Percentiles rank a stretch among this genome's conserved stretches.
phyloP scores from a whole-genome alignment of 352 stramenopile genomes.

The Phytopythium litorale region DNA sequence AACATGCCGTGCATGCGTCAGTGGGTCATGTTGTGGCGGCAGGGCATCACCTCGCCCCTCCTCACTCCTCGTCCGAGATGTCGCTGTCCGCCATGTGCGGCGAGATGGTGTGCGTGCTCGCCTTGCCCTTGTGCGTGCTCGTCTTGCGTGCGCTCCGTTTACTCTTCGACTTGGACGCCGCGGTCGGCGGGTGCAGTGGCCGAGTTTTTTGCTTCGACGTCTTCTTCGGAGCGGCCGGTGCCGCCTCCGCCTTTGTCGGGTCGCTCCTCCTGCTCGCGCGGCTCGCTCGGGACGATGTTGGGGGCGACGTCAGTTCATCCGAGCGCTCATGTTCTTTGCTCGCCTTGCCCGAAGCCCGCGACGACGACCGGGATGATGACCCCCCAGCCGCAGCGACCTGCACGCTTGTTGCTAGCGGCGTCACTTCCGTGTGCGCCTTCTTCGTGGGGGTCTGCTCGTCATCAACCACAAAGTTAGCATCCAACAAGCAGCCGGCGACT shows the following conservation, averaged over 20 bases:
- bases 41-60: not conserved
- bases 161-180: slow-evolving; percentile 1
- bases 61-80: slow-evolving; percentile 28
- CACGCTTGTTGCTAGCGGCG: not conserved
- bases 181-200: not conserved
- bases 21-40: not conserved
- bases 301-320: not conserved
- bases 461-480: not conserved
- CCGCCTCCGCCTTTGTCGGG: not conserved
- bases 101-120: slow-evolving; percentile 27
- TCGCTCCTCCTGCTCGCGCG: not conserved
- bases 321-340: not conserved
- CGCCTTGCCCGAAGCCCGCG: not conserved
- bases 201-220: not conserved
- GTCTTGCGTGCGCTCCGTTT: slow-evolving; percentile 7
- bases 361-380: not conserved
- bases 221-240: not conserved
- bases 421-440: not conserved
- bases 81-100: slow-evolving; percentile 40
- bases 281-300: not conserved
- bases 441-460: not conserved
- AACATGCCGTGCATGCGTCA: not conserved
- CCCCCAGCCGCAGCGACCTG: not conserved
- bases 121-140: slow-evolving; percentile 7
- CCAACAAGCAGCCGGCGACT: not conserved